Conservation (phyloP, 768 basidiomycete species). For the Mycena metata region DNA sequence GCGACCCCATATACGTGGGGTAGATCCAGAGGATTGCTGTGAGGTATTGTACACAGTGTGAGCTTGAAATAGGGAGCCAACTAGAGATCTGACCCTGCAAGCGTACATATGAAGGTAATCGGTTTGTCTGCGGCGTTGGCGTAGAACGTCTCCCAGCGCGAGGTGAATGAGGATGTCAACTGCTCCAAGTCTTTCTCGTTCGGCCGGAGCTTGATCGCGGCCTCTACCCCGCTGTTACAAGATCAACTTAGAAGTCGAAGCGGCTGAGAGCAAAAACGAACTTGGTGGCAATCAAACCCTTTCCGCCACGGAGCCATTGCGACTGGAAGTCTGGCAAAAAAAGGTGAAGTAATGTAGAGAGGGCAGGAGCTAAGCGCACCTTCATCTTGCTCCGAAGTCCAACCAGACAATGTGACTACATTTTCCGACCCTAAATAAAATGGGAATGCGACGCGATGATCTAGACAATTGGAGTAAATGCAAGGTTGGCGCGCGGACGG, state of each 20-base stretch:
- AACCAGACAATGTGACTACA: background rate
- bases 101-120: too few relatives aligned
- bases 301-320: background rate
- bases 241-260: background rate
- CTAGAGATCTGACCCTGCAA: too few relatives aligned
- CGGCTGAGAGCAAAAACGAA: slow-evolving; percentile 38
- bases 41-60: too few relatives aligned
- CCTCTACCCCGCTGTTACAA: slow-evolving; percentile 62
- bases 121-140: too few relatives aligned
- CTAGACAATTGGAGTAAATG: background rate
- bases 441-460: background rate
- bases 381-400: background rate
- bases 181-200: slow-evolving; percentile 60
- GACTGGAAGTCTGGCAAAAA: background rate
- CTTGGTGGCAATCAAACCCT: slow-evolving; percentile 68
- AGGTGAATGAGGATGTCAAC: slow-evolving; percentile 63
- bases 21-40: too few relatives aligned
- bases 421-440: background rate
- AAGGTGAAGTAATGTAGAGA: background rate
- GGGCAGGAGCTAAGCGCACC: background rate
- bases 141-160: too few relatives aligned
- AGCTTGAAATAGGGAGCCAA: too few relatives aligned
- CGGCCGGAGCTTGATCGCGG: slow-evolving; percentile 70
- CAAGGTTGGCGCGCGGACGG: too few relatives aligned
- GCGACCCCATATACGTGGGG: too few relatives aligned